Base-by-base conservation (phyloP, 257 asterid species). In the Leptodermis oblonga region DNA sequence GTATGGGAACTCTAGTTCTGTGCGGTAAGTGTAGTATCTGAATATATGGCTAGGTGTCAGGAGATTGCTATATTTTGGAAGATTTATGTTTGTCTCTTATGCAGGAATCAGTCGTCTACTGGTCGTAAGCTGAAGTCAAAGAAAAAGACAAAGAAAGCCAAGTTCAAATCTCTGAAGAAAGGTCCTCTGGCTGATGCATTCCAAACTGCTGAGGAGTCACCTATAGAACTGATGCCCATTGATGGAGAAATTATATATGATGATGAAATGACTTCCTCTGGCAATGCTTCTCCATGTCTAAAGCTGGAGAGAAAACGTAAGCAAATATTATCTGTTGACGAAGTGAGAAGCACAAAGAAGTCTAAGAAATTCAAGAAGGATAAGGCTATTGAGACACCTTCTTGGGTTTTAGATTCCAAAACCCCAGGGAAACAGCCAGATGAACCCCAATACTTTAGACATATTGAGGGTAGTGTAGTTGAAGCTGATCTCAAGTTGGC, bases 161-260 rank as follows among this genome's bases (percentile, higher is more conserved):
- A 91, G 89, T 89, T 91, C 87, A 94, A 89, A 79, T 94, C 96
- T 70, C 77, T 91, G 86, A 91, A 85, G 96, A 94, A 84, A 85
- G 97, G 92, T 68, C 79, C 91, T 73, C 77, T 91, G 48, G 86
- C 82, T 70, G 81, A 96, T 64, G 89, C 83, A 75, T 62, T 85
- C n/a, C 67, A 78, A 70, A 62, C 83, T 14, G 43, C 80, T 68
- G 89, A 85, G 76, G 92, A 81, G 76, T 82, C 95, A 34, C 83
- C 85, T 4, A 65, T 79, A 34, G 97, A 91, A 54, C 80, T 71
- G 48, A 81, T 85, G 90, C 79, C 86, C 30, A 75, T 73, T 46
- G 97, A 92, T 33, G 96, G 85, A 67, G 95, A 87, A 65, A 39
- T 68, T 72, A 45, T 78, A 18, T 73, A 72, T 69, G 87, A 89